Evolutionary conservation across 495 filamentous ascomycete genomes (phyloP).

Genomic region (Penicillium canescens): DNA sequence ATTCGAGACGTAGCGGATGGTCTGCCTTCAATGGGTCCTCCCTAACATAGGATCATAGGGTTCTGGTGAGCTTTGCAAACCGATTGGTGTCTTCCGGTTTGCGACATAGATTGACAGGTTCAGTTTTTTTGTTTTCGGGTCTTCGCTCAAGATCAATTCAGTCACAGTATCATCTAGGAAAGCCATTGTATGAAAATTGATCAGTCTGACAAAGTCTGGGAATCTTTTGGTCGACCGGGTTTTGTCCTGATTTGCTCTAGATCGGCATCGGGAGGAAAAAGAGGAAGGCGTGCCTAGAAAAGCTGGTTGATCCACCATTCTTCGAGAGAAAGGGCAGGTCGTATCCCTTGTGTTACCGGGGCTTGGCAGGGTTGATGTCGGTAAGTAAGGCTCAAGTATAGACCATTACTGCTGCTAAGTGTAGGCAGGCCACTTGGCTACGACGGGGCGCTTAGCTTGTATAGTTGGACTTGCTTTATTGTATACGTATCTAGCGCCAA

Average conservation of each 20-base stretch:
- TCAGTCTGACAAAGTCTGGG: constrained; percentile 2
- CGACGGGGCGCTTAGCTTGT: too few relatives aligned
- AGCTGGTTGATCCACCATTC: constrained; percentile 1
- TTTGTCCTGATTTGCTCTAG: not conserved
- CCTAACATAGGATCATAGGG: constrained; percentile 9
- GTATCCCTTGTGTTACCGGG: too few relatives aligned
- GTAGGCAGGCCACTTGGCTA: too few relatives aligned
- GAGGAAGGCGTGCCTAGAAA: not conserved
- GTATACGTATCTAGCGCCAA: too few relatives aligned
- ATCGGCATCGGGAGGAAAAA: not conserved
- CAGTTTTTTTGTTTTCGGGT: not conserved
- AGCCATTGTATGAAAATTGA: constrained; percentile 9
- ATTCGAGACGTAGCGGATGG: constrained; percentile 15
- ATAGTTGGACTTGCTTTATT: too few relatives aligned
- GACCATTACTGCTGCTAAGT: too few relatives aligned
- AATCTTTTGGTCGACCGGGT: constrained; percentile 4
- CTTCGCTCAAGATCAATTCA: constrained; percentile 17
- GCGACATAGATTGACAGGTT: not conserved
- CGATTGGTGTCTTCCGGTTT: not conserved
- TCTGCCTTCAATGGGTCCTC: constrained; percentile 22
- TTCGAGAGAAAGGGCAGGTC: too few relatives aligned
- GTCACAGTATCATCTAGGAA: constrained; percentile 24
- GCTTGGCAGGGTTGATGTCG: too few relatives aligned
- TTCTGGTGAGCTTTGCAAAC: not conserved
- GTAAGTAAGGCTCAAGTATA: too few relatives aligned